Percentiles rank a stretch among this genome's conserved stretches.
Evolutionary conservation across 257 asterid species (phyloP).

Genomic region (Forsythia viridissima): DNA sequence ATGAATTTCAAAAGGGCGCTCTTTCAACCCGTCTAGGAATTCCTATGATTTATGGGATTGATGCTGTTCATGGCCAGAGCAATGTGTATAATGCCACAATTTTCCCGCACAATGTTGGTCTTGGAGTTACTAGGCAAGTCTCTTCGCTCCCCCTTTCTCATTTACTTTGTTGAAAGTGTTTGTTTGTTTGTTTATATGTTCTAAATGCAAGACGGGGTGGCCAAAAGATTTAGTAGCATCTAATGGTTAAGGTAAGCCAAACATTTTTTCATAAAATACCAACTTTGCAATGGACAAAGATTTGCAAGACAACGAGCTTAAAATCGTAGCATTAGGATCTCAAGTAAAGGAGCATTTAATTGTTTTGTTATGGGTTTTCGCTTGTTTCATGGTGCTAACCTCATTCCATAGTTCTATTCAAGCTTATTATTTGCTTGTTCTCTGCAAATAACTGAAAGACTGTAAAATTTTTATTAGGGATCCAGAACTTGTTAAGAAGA

Average conservation of each 20-base stretch:
- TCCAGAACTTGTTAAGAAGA: slow-evolving; percentile 38
- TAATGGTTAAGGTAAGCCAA: too few relatives aligned
- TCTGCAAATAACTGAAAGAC: not conserved
- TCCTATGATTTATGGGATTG: slow-evolving; percentile 32
- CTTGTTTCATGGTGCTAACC: too few relatives aligned
- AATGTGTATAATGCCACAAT: slow-evolving; percentile 29
- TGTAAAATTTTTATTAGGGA: slow-evolving; percentile 21
- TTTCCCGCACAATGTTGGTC: slow-evolving; percentile 34
- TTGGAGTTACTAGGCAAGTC: slow-evolving; percentile 27
- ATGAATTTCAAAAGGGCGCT: slow-evolving; percentile 22
- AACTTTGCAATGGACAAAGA: too few relatives aligned
- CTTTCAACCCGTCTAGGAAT: slow-evolving; percentile 30
- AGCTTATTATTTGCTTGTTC: not conserved
- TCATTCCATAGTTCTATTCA: too few relatives aligned
- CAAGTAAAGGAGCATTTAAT: too few relatives aligned
- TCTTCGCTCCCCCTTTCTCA: not conserved
- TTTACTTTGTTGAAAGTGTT: not conserved
- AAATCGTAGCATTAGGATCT: too few relatives aligned
- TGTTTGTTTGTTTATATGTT: too few relatives aligned
- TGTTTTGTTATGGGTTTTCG: too few relatives aligned
- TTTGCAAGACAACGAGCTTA: too few relatives aligned
- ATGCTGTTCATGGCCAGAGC: slow-evolving; percentile 28
- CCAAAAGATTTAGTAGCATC: not conserved
- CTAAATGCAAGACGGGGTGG: too few relatives aligned
- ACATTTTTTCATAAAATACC: too few relatives aligned